Evolutionary conservation across 139 green algal species (phyloP), one percentile per base, ranked within the genome.

Genomic region (Micractinium conductrix): DNA sequence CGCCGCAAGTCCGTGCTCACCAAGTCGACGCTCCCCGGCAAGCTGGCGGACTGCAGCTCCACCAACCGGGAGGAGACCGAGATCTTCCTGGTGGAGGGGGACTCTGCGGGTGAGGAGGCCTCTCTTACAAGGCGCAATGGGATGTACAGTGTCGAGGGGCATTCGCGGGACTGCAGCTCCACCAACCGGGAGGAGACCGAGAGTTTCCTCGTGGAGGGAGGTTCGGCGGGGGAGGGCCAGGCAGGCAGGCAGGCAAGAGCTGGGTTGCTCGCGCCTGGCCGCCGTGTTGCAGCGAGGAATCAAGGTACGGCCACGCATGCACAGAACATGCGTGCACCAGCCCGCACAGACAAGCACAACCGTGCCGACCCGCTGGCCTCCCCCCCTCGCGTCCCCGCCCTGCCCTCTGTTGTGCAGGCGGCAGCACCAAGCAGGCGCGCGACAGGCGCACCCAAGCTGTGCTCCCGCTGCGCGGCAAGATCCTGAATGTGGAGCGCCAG

Each of bases 11-110:
- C 81, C 48, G 92, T 96, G 74, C 93, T 99, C n/a, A 96, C 89
- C 8, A 87, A 90, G 28, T 94, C 87, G 72, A 98, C 92, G 55
- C 95, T 99, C 83, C 96, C 96, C 0, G 97, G 97, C 45, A 99
- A 99, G 92, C 94, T 99, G 72, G 94, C 96, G 1, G 97, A 99
- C 91, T 99, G 97, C 93, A 92, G 91, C 7, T 87, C 78, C 45
- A 86, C 53, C 42, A 82, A 91, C 80, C 76, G 38, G 40, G 90
- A 89, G 24, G 86, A 87, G 40, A 90, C 81, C 1, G 97, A 99
- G 90, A 97, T 99, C 24, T 99, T 99, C 89, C 85, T 99, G 0
- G 97, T 99, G 50, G 97, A 99, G 89, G 97, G 97, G 2, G 97
- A 99, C 92, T 98, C 93, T 42, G 95, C 95, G 62, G 87, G 87